A percentile compares a stretch with the other conserved stretches of the same genome.
These are phyloP conservation scores for Anastatica hierochuntica DNA, from an alignment of 345 rosid species.

Conservation along the genomic window DNA sequence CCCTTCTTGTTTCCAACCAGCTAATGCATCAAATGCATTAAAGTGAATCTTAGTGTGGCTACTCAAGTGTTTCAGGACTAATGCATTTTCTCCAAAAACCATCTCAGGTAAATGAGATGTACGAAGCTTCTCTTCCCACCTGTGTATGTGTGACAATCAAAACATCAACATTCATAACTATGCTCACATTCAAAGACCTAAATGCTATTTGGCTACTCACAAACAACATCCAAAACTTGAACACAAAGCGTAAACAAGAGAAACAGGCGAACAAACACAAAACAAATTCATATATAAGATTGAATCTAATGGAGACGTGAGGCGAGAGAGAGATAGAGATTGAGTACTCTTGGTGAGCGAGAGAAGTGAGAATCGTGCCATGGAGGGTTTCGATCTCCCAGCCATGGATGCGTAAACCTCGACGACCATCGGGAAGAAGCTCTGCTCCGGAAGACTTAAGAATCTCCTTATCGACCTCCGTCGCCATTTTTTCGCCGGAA, in stretches of 20 bases:
- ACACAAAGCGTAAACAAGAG: neutral
- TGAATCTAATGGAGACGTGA: neutral
- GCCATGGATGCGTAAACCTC: slow-evolving; percentile 56
- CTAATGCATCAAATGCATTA: slow-evolving; percentile 79
- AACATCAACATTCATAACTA: neutral
- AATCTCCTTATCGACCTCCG: slow-evolving; percentile 52
- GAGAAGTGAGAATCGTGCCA: slow-evolving; percentile 68
- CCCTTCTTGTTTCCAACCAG: slow-evolving; percentile 75
- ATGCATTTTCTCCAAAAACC: slow-evolving; percentile 77
- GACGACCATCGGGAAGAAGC: slow-evolving; percentile 52
- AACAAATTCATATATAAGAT: neutral
- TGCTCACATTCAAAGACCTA: neutral
- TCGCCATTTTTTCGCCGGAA: slow-evolving; percentile 38
- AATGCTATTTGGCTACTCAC: too few species aligned
- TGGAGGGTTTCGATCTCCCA: slow-evolving; percentile 80
- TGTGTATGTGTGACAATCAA: slow-evolving; percentile 22
- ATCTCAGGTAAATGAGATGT: slow-evolving; percentile 87
- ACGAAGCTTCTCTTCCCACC: slow-evolving; percentile 78
- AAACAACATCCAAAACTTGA: neutral
- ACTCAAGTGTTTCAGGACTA: slow-evolving; percentile 46
- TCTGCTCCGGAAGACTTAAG: slow-evolving; percentile 68
- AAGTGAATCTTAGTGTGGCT: slow-evolving; percentile 61
- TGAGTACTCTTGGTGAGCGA: slow-evolving; percentile 42
- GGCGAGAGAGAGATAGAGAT: neutral
- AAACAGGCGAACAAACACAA: neutral